Evolutionary conservation across 305 asterid genomes (phyloP).

Genomic region (Fraxinus platypoda): DNA sequence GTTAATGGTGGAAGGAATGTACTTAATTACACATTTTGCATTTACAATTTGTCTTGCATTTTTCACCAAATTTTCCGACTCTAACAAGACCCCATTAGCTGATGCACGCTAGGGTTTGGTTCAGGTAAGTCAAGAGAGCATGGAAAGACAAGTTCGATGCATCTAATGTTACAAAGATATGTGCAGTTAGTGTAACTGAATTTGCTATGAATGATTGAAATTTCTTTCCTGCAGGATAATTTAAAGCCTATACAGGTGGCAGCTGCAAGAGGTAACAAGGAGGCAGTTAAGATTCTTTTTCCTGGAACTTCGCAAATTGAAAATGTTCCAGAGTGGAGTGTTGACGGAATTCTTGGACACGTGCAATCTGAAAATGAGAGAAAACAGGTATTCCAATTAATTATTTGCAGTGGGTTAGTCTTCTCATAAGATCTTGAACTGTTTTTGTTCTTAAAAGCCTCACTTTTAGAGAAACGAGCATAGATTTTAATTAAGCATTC

Average conservation of each 20-base stretch:
- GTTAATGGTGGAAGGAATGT: neutral
- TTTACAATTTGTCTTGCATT: neutral
- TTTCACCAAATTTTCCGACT: neutral
- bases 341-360: conserved; percentile 69
- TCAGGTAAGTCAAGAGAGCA: neutral
- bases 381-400: conserved; percentile 43
- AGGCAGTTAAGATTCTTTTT: conserved; percentile 70
- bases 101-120: neutral
- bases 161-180: neutral
- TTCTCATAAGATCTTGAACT: neutral
- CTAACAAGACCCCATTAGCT: neutral
- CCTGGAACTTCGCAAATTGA: conserved; percentile 53
- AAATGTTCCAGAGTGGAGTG: conserved; percentile 62
- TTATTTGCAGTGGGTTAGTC: neutral
- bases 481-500: neutral
- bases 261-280: conserved; percentile 67
- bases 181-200: neutral
- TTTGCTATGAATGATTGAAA: conserved; percentile 2
- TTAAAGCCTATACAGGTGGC: conserved; percentile 78
- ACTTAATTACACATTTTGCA: neutral
- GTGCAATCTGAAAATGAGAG: conserved; percentile 52
- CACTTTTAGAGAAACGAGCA: conserved; percentile 1
- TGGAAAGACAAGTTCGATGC: neutral
- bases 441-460: neutral
- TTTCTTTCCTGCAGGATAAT: conserved; percentile 63